Base-by-base conservation (phyloP, 371 early-diverging fungal species). In the Phascolomyces articulosus region DNA sequence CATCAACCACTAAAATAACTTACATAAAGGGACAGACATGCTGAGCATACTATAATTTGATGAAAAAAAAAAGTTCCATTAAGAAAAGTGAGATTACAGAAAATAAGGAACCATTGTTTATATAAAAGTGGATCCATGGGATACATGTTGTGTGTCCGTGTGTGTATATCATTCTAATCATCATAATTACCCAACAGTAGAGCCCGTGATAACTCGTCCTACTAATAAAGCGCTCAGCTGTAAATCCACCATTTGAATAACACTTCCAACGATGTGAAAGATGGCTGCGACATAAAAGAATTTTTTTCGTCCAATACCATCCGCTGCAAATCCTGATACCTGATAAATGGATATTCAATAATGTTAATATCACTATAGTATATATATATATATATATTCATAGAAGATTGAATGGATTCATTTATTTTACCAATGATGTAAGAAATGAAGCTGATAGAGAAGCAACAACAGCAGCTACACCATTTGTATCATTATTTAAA, bases 141-240 rank as follows among this genome's bases (percentile, higher is more conserved):
- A n/a, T 38, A 38, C 38, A 38, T 38, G 38, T 6, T 38, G 38
- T 38, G 4, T 40, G 38, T 58, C 18, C 51, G 9, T 23, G 3
- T 6, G 11, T 53, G 38, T 34, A 41, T 47, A 24, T 0, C 54
- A 15, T 6, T 27, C 3, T 6, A 40, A n/a, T n/a, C n/a, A n/a
- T n/a, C n/a, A n/a, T n/a, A n/a, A n/a, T n/a, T 89, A 87, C 40
- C 91, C 91, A 24, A 85, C 62, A 28, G 89, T 83, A 58, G 84
- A 77, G 2, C 91, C 92, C 13, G 86, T 82, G 0, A 90, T 73
- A 34, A 92, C 80, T 20, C 98, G 85, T 21, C 93, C 95, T n/a
- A 78, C 79, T 27, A 89, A 72, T 29, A 94, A 79, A 66, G 87
- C 73, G 23, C 71, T 79, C 40, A 79, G 69, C 59, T 70, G 69